Percentiles rank a stretch among this genome's conserved stretches.
These are phyloP conservation scores for Phyllosticta capitalensis DNA, from an alignment of 2,329 filamentous ascomycete genomes.

Conservation along the genomic window DNA sequence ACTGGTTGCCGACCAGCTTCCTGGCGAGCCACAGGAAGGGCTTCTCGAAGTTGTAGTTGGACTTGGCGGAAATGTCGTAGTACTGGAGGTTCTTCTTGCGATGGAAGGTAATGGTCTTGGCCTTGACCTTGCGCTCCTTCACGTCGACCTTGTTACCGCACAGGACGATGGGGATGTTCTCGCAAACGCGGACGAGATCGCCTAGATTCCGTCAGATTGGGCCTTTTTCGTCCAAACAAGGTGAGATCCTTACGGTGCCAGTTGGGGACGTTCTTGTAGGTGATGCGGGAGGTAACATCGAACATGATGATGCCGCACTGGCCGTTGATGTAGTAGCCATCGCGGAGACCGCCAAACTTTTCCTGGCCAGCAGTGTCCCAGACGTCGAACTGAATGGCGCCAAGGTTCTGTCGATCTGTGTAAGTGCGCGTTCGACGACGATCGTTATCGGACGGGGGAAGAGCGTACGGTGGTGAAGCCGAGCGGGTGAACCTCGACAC, in stretches of 20 bases:
- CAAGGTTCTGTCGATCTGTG: constrained; percentile 59
- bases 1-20: constrained; percentile 93
- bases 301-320: constrained; percentile 99
- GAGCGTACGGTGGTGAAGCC: constrained; percentile 87
- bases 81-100: constrained; percentile 99
- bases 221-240: background rate
- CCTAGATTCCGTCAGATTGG: constrained; percentile 41
- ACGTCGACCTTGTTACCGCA: constrained; percentile 99
- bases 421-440: constrained; percentile 7
- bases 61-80: constrained; percentile 99
- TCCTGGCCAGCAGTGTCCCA: constrained; percentile 99
- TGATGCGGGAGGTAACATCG: constrained; percentile 97
- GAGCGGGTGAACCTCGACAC: constrained; percentile 98
- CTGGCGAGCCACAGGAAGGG: constrained; percentile 98
- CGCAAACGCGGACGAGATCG: constrained; percentile 97
- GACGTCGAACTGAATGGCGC: constrained; percentile 95
- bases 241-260: constrained; percentile 81
- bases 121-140: constrained; percentile 99
- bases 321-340: constrained; percentile 99
- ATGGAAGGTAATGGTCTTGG: constrained; percentile 99
- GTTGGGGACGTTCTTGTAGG: constrained; percentile 99
- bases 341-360: constrained; percentile 98
- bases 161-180: constrained; percentile 98
- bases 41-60: constrained; percentile 99
- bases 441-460: constrained; percentile 17